These are phyloP conservation scores for Thermoascus crustaceus DNA, from an alignment of 2,329 filamentous ascomycete species.

Conservation along the genomic window DNA sequence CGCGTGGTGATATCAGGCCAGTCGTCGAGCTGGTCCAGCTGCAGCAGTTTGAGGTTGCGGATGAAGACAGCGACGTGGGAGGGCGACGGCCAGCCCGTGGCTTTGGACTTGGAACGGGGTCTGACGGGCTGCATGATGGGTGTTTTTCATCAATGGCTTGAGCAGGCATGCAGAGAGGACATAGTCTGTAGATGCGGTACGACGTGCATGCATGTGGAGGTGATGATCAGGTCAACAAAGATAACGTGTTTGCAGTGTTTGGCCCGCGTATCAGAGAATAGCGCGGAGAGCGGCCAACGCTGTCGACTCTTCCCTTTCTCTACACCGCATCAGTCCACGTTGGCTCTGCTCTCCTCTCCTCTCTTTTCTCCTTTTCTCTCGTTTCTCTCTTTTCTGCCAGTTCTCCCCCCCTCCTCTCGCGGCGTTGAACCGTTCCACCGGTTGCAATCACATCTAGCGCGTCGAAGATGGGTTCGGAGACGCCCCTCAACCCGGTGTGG, in stretches of 20 bases:
- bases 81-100: slow-evolving; percentile 33
- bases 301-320: neutral
- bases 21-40: slow-evolving; percentile 66
- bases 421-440: neutral
- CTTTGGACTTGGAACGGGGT: slow-evolving; percentile 20
- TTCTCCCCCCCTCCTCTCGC: too few species aligned
- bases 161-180: too few species aligned
- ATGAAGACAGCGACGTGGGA: slow-evolving; percentile 61
- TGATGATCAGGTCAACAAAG: slow-evolving; percentile 5
- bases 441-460: slow-evolving; percentile 3
- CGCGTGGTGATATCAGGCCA: slow-evolving; percentile 69
- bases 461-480: slow-evolving; percentile 22
- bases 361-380: slow-evolving; percentile 3
- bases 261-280: slow-evolving; percentile 5
- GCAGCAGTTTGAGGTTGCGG: slow-evolving; percentile 73
- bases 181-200: too few species aligned
- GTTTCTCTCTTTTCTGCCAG: neutral
- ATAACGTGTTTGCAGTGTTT: slow-evolving; percentile 12
- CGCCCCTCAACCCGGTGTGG: slow-evolving; percentile 21
- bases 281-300: neutral
- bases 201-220: slow-evolving; percentile 4
- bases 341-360: slow-evolving; percentile 1
- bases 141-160: too few species aligned
- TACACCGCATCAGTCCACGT: too few species aligned
- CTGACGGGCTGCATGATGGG: slow-evolving; percentile 25